Percentiles rank a stretch among this genome's conserved stretches.
These are phyloP conservation scores for Dendrothele bispora DNA, from an alignment of 768 basidiomycete genomes.

Conservation along the genomic window DNA sequence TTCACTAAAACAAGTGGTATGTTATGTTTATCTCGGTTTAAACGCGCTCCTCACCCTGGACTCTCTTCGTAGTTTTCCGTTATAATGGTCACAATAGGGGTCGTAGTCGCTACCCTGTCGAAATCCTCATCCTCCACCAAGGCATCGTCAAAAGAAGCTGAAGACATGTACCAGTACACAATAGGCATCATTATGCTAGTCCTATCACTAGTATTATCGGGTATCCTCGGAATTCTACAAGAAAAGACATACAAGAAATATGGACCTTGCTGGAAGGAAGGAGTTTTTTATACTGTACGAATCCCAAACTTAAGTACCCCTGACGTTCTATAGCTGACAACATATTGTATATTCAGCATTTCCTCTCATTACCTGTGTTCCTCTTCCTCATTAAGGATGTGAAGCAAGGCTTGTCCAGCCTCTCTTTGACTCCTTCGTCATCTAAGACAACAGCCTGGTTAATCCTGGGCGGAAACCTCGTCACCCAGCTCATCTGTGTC, in stretches of 20 bases:
- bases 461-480: conserved; percentile 61
- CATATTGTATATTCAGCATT: conserved; percentile 66
- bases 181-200: conserved; percentile 72
- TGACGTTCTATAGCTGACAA: neutral
- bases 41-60: conserved; percentile 73
- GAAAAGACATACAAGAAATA: conserved; percentile 73
- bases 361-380: conserved; percentile 77
- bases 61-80: conserved; percentile 65
- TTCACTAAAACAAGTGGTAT: conserved; percentile 62
- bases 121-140: conserved; percentile 39
- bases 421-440: conserved; percentile 30
- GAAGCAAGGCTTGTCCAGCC: conserved; percentile 51
- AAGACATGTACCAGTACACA: conserved; percentile 48
- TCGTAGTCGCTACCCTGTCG: conserved; percentile 72
- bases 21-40: conserved; percentile 55
- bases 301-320: conserved; percentile 42
- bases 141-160: conserved; percentile 17
- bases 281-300: conserved; percentile 79
- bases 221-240: conserved; percentile 70
- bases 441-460: conserved; percentile 46
- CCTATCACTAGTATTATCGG: conserved; percentile 65
- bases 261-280: conserved; percentile 82
- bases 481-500: conserved; percentile 79
- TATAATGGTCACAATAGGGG: conserved; percentile 65
- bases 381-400: conserved; percentile 58